These are phyloP conservation scores for Penicillium tannophilum DNA, from an alignment of 495 filamentous ascomycete genomes.

Conservation along the genomic window DNA sequence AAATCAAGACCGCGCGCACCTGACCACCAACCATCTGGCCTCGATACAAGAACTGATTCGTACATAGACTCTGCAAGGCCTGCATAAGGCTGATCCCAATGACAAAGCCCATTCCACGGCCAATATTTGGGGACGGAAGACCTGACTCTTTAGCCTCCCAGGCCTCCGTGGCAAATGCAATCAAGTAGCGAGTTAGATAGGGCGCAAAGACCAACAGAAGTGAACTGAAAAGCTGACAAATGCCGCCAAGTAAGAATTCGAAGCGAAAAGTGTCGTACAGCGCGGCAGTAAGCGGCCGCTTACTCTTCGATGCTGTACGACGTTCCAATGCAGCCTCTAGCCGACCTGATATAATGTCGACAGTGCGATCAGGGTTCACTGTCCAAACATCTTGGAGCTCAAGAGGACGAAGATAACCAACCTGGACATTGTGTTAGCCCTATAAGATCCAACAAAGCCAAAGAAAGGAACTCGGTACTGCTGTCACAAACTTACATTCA, in stretches of 20 bases:
- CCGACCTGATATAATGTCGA: slow-evolving; percentile 64
- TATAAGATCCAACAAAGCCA: not conserved
- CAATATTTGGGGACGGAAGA: slow-evolving; percentile 59
- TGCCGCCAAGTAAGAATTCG: slow-evolving; percentile 82
- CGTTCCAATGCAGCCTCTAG: slow-evolving; percentile 67
- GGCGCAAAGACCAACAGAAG: slow-evolving; percentile 74
- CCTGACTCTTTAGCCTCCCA: slow-evolving; percentile 58
- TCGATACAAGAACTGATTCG: slow-evolving; percentile 80
- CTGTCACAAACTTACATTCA: slow-evolving; percentile 37
- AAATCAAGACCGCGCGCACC: slow-evolving; percentile 70
- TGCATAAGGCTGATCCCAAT: slow-evolving; percentile 80
- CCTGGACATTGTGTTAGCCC: slow-evolving; percentile 12
- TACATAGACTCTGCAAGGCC: slow-evolving; percentile 67
- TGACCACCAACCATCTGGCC: slow-evolving; percentile 82
- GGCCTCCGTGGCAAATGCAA: slow-evolving; percentile 76
- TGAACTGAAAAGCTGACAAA: slow-evolving; percentile 72
- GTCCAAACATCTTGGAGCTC: slow-evolving; percentile 84
- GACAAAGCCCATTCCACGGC: slow-evolving; percentile 69
- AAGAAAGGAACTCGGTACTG: not conserved
- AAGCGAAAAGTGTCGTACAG: slow-evolving; percentile 83
- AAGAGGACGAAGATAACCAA: slow-evolving; percentile 80
- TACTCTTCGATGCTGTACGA: slow-evolving; percentile 65
- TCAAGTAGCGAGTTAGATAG: slow-evolving; percentile 73
- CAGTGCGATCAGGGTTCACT: slow-evolving; percentile 78
- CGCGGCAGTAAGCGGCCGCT: slow-evolving; percentile 75